Evolutionary conservation across 805 yeast genomes (phyloP), one percentile per base, ranked within the genome.

Genomic region (Teunomyces aglyptinius): DNA sequence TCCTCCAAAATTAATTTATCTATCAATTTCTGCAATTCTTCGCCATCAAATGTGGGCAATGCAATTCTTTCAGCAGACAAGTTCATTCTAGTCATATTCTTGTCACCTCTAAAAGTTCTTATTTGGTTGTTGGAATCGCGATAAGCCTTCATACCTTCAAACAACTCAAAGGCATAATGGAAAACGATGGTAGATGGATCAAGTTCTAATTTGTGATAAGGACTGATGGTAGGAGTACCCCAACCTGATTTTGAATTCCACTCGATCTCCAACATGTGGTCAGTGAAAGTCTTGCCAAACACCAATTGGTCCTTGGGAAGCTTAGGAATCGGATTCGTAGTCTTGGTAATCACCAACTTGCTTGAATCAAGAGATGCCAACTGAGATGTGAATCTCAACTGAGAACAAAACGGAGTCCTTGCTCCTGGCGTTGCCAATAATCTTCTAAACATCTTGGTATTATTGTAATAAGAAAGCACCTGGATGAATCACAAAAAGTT

Each of bases 91-190:
- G 63, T 79, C 96, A 92, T 89, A 76, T 92, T 92, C 79, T 77
- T 87, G 66, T 89, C 88, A 38, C 96, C 88, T 68, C 99, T 82
- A 78, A 92, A 92, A 64, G 92, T 76, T 60, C 96, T 80, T 62
- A 90, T 59, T 38, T 61, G 43, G 57, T 58, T 51, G 40, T 83
- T 71, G 20, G 53, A 34, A 62, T 79, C 86, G 50, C 70, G 70
- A 78, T 91, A 92, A 11, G 97, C 97, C 75, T 92, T 92, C 73
- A 92, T 76, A 55, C 99, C 99, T 74, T 92, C 99, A 56, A 92
- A 94, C 49, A 92, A 79, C 68, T 89, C 96, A 62, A 94, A 92
- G 4, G 96, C 92, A 61, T 92, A 92, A 75, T 92, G 99, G 72
- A 92, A 83, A 28, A 91, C 98, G 65, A 87, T 81, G 15, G 94